Conservation (phyloP, 257 asterid species). For the Ligustrum vulgare region DNA sequence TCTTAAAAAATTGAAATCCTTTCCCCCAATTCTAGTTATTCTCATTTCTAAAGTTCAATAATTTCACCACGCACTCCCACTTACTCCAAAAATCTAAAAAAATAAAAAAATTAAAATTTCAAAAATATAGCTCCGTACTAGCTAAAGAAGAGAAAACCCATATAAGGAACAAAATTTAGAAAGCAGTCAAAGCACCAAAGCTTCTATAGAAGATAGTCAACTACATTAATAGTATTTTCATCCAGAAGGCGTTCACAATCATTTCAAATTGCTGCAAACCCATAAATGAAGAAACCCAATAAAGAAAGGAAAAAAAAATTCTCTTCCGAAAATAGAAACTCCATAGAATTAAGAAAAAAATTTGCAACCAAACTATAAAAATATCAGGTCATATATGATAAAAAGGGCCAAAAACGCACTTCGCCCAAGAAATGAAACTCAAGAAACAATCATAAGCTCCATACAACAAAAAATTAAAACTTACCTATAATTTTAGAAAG, state of each 20-base stretch:
- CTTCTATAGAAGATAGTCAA: conserved; percentile 19
- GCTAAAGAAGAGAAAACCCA: conserved; percentile 12
- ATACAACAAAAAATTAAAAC: neutral
- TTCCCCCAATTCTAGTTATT: neutral
- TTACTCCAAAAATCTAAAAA: conserved; percentile 6
- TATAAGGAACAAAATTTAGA: conserved; percentile 4
- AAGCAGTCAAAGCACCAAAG: neutral
- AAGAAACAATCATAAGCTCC: neutral
- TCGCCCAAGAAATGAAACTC: conserved; percentile 18
- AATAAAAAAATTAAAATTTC: neutral
- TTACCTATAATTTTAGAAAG: conserved; percentile 12
- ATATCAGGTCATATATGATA: neutral
- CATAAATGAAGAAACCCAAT: conserved; percentile 14
- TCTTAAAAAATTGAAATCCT: neutral
- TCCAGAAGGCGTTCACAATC: conserved; percentile 27
- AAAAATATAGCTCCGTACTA: conserved; percentile 9
- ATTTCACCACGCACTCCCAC: neutral
- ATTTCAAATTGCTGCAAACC: conserved; percentile 33
- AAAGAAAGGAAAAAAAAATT: neutral
- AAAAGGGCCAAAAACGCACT: conserved; percentile 7
- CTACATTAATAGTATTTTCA: conserved; percentile 24
- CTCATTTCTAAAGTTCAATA: neutral
- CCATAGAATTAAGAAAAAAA: neutral
- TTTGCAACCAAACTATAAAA: neutral
- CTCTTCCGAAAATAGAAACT: neutral